Base-by-base conservation (phyloP, 495 filamentous ascomycete genomes). In the Penicillium cosmopolitanum region DNA sequence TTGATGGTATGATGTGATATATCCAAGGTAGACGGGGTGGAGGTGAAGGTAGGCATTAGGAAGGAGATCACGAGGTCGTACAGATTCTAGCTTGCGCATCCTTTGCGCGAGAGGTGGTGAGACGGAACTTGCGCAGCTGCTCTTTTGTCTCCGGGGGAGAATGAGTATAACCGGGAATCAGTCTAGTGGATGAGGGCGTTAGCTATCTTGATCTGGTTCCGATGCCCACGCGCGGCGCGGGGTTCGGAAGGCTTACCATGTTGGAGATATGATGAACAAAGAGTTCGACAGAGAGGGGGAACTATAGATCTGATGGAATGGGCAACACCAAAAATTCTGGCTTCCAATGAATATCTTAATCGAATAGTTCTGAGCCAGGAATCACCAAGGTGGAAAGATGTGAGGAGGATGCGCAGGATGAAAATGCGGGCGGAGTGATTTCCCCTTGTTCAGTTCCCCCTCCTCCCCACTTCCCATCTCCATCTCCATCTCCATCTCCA, bases 71-170 rank as follows among this genome's bases (percentile, higher is more conserved):
- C 31, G 36, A 53, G 58, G 67, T 81, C 87, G 75, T 91, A 97
- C 95, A 97, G 58, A 98, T 93, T 63, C 94, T 84, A 56, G 93
- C 95, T 80, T 97, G 93, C 1, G 93, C 87, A 42, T 89, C 85
- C 65, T 87, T 92, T n/a, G 91, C 85, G 61, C 95, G 82, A 23
- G 93, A 97, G 7, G 95, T 97, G 11, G 87, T 83, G 10, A 98
- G 81, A 38, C 95, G 90, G 78, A 98, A 98, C 72, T 96, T 97
- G 68, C 89, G 87, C 56, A 98, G 83, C 69, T 89, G 85, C 64
- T 90, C 87, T 74, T 86, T 91, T 25, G 91, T 97, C 74, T 93
- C 90, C 46, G 87, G 81, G 81, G 34, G 91, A 93, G 84, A 98
- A 96, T 25, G 93, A 88, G 77, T 98, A 98, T 64, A 98, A 83